Conservation (phyloP, 2,329 filamentous ascomycete species). For the Ambrosiella xylebori region DNA sequence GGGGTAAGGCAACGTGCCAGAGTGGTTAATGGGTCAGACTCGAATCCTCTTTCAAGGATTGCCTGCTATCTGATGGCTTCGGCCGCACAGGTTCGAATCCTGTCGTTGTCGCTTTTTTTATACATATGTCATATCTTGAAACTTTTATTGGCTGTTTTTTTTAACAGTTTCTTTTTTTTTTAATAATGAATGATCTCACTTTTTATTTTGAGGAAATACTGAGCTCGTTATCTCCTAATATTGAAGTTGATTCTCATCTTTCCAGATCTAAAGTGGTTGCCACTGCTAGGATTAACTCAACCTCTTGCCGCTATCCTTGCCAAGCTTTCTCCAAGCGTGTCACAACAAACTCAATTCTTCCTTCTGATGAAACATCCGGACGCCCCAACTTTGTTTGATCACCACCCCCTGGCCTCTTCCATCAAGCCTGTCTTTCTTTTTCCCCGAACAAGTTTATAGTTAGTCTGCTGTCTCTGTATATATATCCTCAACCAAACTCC, state of each 20-base stretch:
- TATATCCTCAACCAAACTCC: too few species aligned
- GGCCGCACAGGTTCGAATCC: conserved; percentile 11
- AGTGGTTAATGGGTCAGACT: conserved; percentile 13
- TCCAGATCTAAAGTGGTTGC: too few species aligned
- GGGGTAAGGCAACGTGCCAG: conserved; percentile 8
- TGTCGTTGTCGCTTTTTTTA: conserved; percentile 6
- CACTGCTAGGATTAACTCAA: neutral
- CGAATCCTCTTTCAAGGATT: conserved; percentile 1
- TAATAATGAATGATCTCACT: neutral
- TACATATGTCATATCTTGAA: neutral
- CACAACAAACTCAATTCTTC: conserved; percentile 2
- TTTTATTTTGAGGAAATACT: too few species aligned
- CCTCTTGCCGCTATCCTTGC: neutral
- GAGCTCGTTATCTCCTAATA: too few species aligned
- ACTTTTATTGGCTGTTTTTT: neutral
- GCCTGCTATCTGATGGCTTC: conserved; percentile 10
- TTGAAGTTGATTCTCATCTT: too few species aligned
- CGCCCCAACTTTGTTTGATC: conserved; percentile 11
- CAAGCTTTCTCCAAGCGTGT: neutral
- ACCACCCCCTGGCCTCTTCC: neutral
- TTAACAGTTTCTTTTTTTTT: neutral
- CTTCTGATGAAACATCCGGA: conserved; percentile 2
- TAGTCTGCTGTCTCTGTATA: too few species aligned
- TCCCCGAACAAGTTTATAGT: neutral
- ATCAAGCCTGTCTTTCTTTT: neutral